A percentile compares a stretch with the other conserved stretches of the same genome.
These are phyloP conservation scores for Ustilago bromivora DNA, from an alignment of 1,284 basidiomycete genomes.

Conservation along the genomic window DNA sequence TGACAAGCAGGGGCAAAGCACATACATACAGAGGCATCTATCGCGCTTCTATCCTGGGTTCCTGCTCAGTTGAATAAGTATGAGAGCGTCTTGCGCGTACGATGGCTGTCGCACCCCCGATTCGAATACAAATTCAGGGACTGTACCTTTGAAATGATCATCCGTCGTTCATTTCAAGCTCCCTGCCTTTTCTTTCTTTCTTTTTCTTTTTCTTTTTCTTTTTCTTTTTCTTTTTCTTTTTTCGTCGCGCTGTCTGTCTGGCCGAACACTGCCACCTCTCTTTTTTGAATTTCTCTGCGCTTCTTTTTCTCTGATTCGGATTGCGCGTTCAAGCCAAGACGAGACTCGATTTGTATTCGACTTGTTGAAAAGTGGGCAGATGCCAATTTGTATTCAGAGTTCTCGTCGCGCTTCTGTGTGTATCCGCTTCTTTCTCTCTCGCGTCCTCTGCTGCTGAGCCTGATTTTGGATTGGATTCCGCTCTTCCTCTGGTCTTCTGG, in stretches of 20 bases:
- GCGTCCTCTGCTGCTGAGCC: slow-evolving; percentile 5
- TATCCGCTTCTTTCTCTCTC: background rate
- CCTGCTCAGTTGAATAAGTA: too few species aligned
- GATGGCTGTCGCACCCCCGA: background rate
- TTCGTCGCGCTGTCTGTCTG: slow-evolving; percentile 10
- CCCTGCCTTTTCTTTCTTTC: background rate
- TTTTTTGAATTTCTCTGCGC: slow-evolving; percentile 6
- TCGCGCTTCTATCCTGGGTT: background rate
- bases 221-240: too few species aligned
- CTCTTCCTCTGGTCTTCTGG: slow-evolving; percentile 3
- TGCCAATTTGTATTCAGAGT: background rate
- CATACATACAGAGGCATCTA: slow-evolving; percentile 6
- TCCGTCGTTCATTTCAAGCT: background rate
- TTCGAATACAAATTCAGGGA: background rate
- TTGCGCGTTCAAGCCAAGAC: slow-evolving; percentile 11
- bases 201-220: too few species aligned
- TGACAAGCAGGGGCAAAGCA: background rate
- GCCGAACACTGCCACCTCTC: background rate
- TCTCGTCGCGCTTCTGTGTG: slow-evolving; percentile 1
- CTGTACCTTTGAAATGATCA: background rate
- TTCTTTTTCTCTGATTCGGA: background rate
- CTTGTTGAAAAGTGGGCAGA: background rate
- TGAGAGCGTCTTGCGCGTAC: too few species aligned
- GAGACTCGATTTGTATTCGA: background rate
- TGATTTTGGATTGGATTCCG: background rate